Percentiles rank a stretch among this genome's conserved stretches.
These are phyloP conservation scores for Talaromyces albobiverticillius DNA, from an alignment of 2,329 filamentous ascomycete genomes.

Conservation along the genomic window DNA sequence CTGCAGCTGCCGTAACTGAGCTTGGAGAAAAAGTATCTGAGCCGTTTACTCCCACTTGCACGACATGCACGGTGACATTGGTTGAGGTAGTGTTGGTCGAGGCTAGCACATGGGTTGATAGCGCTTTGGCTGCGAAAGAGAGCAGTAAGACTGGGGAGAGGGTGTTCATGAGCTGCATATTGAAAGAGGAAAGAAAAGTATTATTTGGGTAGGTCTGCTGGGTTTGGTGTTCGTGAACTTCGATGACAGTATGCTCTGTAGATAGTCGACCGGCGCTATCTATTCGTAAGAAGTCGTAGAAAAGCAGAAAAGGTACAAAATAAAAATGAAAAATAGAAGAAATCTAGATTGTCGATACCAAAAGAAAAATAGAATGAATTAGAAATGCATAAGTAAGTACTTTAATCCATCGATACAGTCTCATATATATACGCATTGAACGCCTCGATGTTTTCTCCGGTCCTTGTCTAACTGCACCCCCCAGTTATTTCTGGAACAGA, in stretches of 20 bases:
- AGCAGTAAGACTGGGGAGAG: background rate
- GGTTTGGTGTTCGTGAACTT: background rate
- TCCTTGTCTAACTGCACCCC: too few species aligned
- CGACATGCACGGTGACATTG: slow-evolving; percentile 54
- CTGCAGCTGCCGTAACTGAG: slow-evolving; percentile 60
- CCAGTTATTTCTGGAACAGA: background rate
- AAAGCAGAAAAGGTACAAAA: background rate
- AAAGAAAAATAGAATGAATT: too few species aligned
- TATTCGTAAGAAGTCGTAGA: background rate
- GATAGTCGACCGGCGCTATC: background rate
- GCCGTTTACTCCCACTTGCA: slow-evolving; percentile 59
- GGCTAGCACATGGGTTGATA: too few species aligned
- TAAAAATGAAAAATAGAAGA: too few species aligned
- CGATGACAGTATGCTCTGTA: background rate
- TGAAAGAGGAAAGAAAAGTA: background rate
- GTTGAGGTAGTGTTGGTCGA: slow-evolving; percentile 24
- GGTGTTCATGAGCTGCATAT: slow-evolving; percentile 1
- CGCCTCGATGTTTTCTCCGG: too few species aligned
- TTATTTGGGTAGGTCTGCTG: background rate
- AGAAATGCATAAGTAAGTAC: too few species aligned
- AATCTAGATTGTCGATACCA: background rate
- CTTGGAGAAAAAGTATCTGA: slow-evolving; percentile 64
- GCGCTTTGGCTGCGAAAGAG: slow-evolving; percentile 15
- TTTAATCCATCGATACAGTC: too few species aligned
- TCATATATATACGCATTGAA: too few species aligned